A percentile compares a stretch with the other conserved stretches of the same genome.
phyloP scores from a whole-genome alignment of 164 flowering plant species.

The Berberis thunbergii region DNA sequence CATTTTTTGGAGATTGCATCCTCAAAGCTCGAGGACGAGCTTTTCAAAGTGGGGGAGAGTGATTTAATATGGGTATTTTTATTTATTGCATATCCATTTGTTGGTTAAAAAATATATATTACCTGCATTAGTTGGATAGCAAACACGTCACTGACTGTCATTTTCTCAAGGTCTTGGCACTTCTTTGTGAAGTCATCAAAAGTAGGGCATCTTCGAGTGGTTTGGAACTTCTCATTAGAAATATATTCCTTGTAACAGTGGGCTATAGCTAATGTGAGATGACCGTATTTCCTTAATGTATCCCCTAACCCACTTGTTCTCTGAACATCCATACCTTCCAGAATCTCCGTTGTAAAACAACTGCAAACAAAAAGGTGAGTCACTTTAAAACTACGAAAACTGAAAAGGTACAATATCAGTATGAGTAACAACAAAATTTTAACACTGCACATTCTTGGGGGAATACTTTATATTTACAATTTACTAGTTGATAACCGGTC shows the following conservation, averaged over 20 bases:
- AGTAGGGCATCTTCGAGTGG: conserved; percentile 39
- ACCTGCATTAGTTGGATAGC: conserved; percentile 97
- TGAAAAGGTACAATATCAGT: too few relatives aligned
- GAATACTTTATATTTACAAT: too few relatives aligned
- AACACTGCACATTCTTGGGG: too few relatives aligned
- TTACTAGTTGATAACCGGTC: too few relatives aligned
- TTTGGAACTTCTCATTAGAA: conserved; percentile 15
- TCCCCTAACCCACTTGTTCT: conserved; percentile 77
- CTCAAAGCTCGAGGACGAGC: too few relatives aligned
- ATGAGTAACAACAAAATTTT: too few relatives aligned
- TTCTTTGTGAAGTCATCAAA: conserved; percentile 51
- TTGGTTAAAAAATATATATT: conserved; percentile 5
- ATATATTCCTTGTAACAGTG: conserved; percentile 37
- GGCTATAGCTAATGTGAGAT: conserved; percentile 63
- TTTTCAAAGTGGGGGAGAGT: background rate
- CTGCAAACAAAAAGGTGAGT: conserved; percentile 27
- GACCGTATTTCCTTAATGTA: conserved; percentile 69
- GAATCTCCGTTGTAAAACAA: conserved; percentile 95
- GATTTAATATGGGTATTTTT: too few relatives aligned
- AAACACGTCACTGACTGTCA: conserved; percentile 90
- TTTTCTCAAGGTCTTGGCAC: conserved; percentile 74
- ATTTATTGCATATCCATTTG: background rate
- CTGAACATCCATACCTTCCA: conserved; percentile 95
- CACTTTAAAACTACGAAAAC: background rate
- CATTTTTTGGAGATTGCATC: too few relatives aligned